Evolutionary conservation across 2,329 filamentous ascomycete genomes (phyloP), one percentile per base, ranked within the genome.

Genomic region (Fusarium papillatum): DNA sequence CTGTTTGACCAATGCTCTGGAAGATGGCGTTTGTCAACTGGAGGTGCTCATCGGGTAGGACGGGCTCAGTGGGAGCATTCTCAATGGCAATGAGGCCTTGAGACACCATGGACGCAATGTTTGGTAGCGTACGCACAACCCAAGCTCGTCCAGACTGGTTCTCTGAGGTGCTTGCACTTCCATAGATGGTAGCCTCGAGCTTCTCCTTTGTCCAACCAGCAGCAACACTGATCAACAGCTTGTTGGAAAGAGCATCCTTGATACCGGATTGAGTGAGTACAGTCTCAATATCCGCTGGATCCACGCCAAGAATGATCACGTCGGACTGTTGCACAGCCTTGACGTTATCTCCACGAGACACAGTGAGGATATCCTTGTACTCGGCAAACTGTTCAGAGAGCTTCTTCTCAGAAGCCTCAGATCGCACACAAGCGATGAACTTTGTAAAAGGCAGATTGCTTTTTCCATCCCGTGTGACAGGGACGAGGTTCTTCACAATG

Each of bases 1-100:
- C 86, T 1, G 88, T 86, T 43, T 85, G 85, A 8, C 91, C 91
- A 24, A 92, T 89, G 17, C 85, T 85, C 11, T 83, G 84, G 81
- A 93, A 92, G 38, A 92, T 88, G 78, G 87, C 87, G 17, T 81
- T 79, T 0, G 81, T 78, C 2, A 82, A 66, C 4, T 80, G 57
- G 1, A 82, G 60, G 3, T 79, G 64, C 22, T 76, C 69, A 1
- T 70, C 31, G 0, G 81, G 80, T 1, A 79, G 24, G 1, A 67
- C 26, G 0, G 79, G 75, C 3, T 80, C 76, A 0, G 67, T 46
- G 2, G 67, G 67, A 0, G 80, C 75, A 16, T 74, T 72, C 55
- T 84, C 83, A 8, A 85, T 82, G 5, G 81, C 81, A 0, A 83
- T 84, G 4, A 84, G 74, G 2, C 80, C 82, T 61, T 84, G 77